These are phyloP conservation scores for Acorus calamus DNA, from an alignment of 106 monocot genomes.

Conservation along the genomic window DNA sequence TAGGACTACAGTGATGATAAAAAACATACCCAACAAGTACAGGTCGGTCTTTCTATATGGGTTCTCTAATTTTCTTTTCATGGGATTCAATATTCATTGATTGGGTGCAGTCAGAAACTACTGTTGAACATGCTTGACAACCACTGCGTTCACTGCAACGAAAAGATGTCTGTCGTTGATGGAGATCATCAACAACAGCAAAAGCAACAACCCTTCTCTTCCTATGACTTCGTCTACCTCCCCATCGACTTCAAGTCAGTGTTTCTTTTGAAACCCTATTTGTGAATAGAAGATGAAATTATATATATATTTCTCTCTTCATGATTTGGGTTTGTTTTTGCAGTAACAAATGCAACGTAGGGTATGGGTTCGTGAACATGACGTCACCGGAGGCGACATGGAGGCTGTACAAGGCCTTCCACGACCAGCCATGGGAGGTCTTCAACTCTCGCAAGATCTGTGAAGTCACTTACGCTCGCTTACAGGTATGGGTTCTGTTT, in stretches of 20 bases:
- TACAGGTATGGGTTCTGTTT: slow-evolving; percentile 43
- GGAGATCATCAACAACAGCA: no score
- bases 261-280: not conserved
- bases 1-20: slow-evolving; percentile 94
- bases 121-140: slow-evolving; percentile 91
- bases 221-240: slow-evolving; percentile 97
- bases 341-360: slow-evolving; percentile 99
- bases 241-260: slow-evolving; percentile 99
- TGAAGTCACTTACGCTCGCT: slow-evolving; percentile 90
- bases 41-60: slow-evolving; percentile 27
- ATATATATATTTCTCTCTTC: no score
- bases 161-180: slow-evolving; percentile 23
- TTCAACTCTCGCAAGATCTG: slow-evolving; percentile 99
- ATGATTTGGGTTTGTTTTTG: not conserved
- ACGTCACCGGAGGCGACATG: slow-evolving; percentile 85
- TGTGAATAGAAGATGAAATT: no score
- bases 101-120: slow-evolving; percentile 80
- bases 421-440: slow-evolving; percentile 90
- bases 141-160: slow-evolving; percentile 97
- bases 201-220: slow-evolving; percentile 40
- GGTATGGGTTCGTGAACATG: slow-evolving; percentile 94
- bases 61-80: no score
- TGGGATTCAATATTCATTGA: no score
- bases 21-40: slow-evolving; percentile 99
- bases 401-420: slow-evolving; percentile 81